Evolutionary conservation across 805 yeast species (phyloP).

Genomic region (Pichia manshurica): DNA sequence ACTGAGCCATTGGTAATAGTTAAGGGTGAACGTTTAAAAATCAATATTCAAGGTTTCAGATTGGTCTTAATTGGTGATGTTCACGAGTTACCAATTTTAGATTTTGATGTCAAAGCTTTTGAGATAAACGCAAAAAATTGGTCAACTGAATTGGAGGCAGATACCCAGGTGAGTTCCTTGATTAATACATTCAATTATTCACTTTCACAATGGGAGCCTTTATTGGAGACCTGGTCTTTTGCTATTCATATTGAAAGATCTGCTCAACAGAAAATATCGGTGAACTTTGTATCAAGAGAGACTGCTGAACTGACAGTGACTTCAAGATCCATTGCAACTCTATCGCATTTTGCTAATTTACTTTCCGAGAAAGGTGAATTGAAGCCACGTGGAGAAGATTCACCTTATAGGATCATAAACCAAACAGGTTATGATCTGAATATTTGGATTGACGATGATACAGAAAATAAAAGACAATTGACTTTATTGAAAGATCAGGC

Average conservation of each 20-base stretch:
- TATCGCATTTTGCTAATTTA: constrained; percentile 61
- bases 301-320: constrained; percentile 77
- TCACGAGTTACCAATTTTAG: constrained; percentile 84
- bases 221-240: constrained; percentile 82
- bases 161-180: constrained; percentile 55
- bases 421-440: constrained; percentile 81
- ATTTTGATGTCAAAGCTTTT: constrained; percentile 68
- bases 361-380: constrained; percentile 48
- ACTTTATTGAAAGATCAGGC: constrained; percentile 43
- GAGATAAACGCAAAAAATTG: constrained; percentile 67
- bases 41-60: constrained; percentile 69
- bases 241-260: constrained; percentile 60
- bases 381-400: constrained; percentile 67
- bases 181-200: constrained; percentile 83
- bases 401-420: constrained; percentile 75
- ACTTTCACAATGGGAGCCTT: constrained; percentile 91
- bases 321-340: constrained; percentile 69
- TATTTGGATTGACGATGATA: constrained; percentile 65
- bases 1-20: constrained; percentile 39
- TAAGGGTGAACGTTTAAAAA: constrained; percentile 62
- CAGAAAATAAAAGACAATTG: constrained; percentile 26
- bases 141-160: constrained; percentile 77
- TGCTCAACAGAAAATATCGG: constrained; percentile 39
- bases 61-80: constrained; percentile 84
- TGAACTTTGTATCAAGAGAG: constrained; percentile 72